Percentiles rank a stretch among this genome's conserved stretches.
Evolutionary conservation across 164 flowering plant species (phyloP).

Genomic region (Macadamia tetraphylla): DNA sequence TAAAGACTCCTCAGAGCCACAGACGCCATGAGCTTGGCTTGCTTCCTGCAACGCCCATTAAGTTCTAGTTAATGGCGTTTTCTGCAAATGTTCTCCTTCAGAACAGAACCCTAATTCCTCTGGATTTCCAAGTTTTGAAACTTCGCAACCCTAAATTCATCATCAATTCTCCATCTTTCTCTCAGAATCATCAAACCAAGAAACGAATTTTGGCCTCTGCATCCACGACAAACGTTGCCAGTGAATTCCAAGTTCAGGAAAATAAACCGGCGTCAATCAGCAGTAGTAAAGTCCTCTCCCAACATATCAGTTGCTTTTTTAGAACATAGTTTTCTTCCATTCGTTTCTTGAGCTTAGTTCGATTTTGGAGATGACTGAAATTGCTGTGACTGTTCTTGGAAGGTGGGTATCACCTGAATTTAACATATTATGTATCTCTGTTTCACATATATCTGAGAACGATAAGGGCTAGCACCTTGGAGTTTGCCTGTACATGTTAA

Average conservation of each 20-base stretch:
- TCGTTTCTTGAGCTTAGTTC: too few relatives aligned
- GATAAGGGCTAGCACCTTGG: neutral
- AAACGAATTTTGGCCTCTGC: slow-evolving; percentile 12
- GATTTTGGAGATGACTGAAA: too few relatives aligned
- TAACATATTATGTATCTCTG: neutral
- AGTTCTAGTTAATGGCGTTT: slow-evolving; percentile 7
- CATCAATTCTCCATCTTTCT: neutral
- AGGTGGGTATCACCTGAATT: too few relatives aligned
- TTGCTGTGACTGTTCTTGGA: too few relatives aligned
- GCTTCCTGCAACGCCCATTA: too few relatives aligned
- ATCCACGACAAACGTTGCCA: slow-evolving; percentile 12
- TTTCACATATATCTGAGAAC: neutral
- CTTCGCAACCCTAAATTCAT: slow-evolving; percentile 11
- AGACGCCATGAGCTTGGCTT: neutral
- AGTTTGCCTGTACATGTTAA: too few relatives aligned
- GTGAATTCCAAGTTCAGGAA: slow-evolving; percentile 15
- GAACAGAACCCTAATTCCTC: slow-evolving; percentile 8
- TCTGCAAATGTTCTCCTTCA: slow-evolving; percentile 11
- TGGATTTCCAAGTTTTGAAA: neutral
- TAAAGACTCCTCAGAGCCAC: neutral
- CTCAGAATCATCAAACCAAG: neutral
- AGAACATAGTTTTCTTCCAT: too few relatives aligned
- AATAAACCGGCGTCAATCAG: neutral
- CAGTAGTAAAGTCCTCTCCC: slow-evolving; percentile 2
- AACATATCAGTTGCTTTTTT: neutral